These are phyloP conservation scores for Evernia prunastri DNA, from an alignment of 495 filamentous ascomycete species.

Conservation along the genomic window DNA sequence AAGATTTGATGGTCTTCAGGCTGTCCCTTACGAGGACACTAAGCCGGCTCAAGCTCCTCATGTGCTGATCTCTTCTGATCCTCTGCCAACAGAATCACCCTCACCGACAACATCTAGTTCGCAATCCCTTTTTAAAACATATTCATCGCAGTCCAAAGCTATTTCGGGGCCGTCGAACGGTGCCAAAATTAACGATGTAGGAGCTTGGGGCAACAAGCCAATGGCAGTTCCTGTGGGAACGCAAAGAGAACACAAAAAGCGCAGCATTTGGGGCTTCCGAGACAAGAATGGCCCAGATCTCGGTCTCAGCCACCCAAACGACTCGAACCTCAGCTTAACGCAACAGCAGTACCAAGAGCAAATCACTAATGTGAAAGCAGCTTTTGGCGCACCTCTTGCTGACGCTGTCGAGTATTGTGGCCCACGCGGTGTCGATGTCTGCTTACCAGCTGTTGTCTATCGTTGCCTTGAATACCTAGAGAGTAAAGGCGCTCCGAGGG, in stretches of 20 bases:
- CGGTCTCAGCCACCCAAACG: slow-evolving; percentile 38
- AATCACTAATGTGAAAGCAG: slow-evolving; percentile 57
- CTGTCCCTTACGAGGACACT: slow-evolving; percentile 78
- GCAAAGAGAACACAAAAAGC: slow-evolving; percentile 76
- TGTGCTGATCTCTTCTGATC: slow-evolving; percentile 37
- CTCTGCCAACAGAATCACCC: slow-evolving; percentile 35
- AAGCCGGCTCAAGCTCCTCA: slow-evolving; percentile 63
- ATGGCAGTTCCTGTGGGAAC: slow-evolving; percentile 51
- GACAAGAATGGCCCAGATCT: slow-evolving; percentile 58
- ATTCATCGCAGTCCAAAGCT: slow-evolving; percentile 40
- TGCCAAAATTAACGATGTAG: slow-evolving; percentile 76
- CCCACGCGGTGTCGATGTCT: slow-evolving; percentile 61
- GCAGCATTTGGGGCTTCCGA: slow-evolving; percentile 91
- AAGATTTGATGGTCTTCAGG: slow-evolving; percentile 54
- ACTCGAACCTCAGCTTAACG: slow-evolving; percentile 33
- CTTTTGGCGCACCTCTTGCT: slow-evolving; percentile 78
- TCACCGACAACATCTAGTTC: slow-evolving; percentile 36
- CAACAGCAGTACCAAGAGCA: slow-evolving; percentile 43
- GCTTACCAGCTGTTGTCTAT: slow-evolving; percentile 92
- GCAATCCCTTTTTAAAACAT: slow-evolving; percentile 20
- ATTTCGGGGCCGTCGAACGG: slow-evolving; percentile 89
- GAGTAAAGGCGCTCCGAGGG: slow-evolving; percentile 69
- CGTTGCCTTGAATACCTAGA: slow-evolving; percentile 92
- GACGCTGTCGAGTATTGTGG: slow-evolving; percentile 79
- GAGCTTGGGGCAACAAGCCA: slow-evolving; percentile 76